Percentiles rank a stretch among this genome's conserved stretches.
Conservation (phyloP, 140 eudicot species). For the Erigeron philadelphicus region DNA sequence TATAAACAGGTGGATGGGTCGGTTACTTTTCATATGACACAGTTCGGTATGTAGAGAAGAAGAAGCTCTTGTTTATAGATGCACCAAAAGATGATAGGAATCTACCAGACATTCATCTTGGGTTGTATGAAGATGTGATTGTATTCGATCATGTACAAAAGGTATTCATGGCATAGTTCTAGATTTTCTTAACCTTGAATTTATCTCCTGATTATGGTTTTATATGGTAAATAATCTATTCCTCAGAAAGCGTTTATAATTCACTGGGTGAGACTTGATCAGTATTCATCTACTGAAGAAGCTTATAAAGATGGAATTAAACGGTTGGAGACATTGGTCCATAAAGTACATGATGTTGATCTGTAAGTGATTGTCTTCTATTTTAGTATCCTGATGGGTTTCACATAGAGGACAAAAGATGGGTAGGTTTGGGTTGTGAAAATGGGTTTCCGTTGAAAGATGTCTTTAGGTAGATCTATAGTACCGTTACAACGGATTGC, state of each 20-base stretch:
- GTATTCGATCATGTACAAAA: conserved; percentile 91
- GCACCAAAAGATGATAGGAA: conserved; percentile 76
- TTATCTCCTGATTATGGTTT: not conserved
- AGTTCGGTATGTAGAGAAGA: conserved; percentile 67
- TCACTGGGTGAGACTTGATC: conserved; percentile 88
- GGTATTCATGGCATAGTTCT: conserved; percentile 41
- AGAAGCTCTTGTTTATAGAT: conserved; percentile 56
- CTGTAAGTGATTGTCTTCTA: conserved; percentile 43
- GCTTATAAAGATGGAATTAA: conserved; percentile 68
- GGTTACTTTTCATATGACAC: conserved; percentile 93
- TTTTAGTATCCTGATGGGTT: not conserved
- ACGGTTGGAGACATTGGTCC: conserved; percentile 53
- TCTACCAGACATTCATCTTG: conserved; percentile 76
- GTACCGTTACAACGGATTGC: not conserved
- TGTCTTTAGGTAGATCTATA: not conserved
- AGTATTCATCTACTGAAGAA: conserved; percentile 52
- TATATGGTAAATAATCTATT: conserved; percentile 14
- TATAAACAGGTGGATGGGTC: conserved; percentile 81
- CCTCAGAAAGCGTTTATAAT: conserved; percentile 70
- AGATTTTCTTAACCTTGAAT: not conserved
- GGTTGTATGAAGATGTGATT: conserved; percentile 76
- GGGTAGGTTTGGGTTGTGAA: not conserved
- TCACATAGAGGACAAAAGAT: not conserved
- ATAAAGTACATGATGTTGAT: conserved; percentile 59
- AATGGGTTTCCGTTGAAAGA: not conserved